A percentile compares a stretch with the other conserved stretches of the same genome.
These are phyloP conservation scores for Elsinoe batatas DNA, from an alignment of 2,329 filamentous ascomycete species.

Conservation along the genomic window DNA sequence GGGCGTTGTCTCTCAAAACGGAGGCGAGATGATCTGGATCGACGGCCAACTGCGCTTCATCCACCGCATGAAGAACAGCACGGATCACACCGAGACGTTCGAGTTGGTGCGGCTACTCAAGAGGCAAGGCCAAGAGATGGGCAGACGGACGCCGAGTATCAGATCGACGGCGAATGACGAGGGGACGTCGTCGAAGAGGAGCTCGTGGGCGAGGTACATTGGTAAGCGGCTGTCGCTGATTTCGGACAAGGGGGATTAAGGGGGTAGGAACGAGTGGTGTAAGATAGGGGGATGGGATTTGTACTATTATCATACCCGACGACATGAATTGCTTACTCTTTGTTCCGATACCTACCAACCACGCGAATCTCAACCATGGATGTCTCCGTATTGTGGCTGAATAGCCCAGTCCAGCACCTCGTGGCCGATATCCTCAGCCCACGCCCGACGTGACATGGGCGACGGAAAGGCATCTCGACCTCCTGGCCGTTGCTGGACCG, in stretches of 20 bases:
- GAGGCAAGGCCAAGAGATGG: constrained; percentile 10
- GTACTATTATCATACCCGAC: constrained; percentile 3
- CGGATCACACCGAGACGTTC: constrained; percentile 27
- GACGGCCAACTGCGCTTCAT: constrained; percentile 26
- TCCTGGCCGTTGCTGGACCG: neutral
- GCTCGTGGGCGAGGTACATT: constrained; percentile 8
- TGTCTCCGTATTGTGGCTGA: neutral
- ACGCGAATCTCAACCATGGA: neutral
- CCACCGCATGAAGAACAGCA: constrained; percentile 27
- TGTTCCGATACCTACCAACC: neutral
- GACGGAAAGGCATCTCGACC: neutral
- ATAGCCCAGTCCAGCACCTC: neutral
- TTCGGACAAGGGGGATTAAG: neutral
- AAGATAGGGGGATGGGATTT: neutral
- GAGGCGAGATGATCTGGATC: constrained; percentile 31
- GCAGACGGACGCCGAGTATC: constrained; percentile 4
- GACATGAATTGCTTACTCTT: constrained; percentile 2
- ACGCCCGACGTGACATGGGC: neutral
- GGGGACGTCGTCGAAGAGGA: constrained; percentile 8
- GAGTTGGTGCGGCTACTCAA: constrained; percentile 27
- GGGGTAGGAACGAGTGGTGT: neutral
- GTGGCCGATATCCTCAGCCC: neutral
- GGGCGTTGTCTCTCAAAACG: constrained; percentile 24
- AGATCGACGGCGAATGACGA: neutral
- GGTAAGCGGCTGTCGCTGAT: constrained; percentile 6